These are phyloP conservation scores for Podila horticola DNA, from an alignment of 192 early-diverging fungal genomes.

Conservation along the genomic window DNA sequence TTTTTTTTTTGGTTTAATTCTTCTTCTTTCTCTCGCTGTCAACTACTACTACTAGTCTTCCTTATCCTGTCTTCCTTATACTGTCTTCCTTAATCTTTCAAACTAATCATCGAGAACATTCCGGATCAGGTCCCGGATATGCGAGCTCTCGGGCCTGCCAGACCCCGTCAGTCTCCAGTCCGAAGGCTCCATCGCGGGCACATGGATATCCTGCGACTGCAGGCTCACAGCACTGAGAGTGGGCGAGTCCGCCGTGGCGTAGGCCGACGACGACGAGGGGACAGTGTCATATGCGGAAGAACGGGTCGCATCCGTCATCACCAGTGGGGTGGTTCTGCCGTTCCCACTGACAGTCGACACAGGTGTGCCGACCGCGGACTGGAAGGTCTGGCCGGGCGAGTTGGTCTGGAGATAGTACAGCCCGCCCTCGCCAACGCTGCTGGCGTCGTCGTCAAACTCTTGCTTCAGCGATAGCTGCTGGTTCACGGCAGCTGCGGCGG, in stretches of 20 bases:
- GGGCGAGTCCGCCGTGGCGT: slow-evolving; percentile 22
- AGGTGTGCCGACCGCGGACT: slow-evolving; percentile 11
- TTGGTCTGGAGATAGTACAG: slow-evolving; percentile 13
- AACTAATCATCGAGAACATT: slow-evolving; percentile 36
- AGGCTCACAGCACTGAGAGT: slow-evolving; percentile 2
- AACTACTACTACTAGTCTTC: background rate
- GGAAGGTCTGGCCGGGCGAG: slow-evolving; percentile 9
- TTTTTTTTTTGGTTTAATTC: too few relatives aligned
- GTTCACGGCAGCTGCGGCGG: slow-evolving; percentile 30
- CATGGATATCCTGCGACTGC: slow-evolving; percentile 11
- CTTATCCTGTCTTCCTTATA: background rate
- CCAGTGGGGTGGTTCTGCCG: background rate
- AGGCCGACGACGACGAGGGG: slow-evolving; percentile 9
- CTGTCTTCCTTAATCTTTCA: background rate
- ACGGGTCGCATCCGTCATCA: background rate
- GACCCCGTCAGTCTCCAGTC: slow-evolving; percentile 3
- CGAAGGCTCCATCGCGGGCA: slow-evolving; percentile 3
- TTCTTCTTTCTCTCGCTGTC: background rate
- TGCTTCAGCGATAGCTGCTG: slow-evolving; percentile 32
- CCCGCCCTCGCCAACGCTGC: background rate
- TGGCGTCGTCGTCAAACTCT: slow-evolving; percentile 28
- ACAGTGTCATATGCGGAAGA: slow-evolving; percentile 30
- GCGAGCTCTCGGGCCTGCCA: slow-evolving; percentile 14
- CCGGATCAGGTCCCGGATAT: slow-evolving; percentile 42
- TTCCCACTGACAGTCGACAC: background rate